A percentile compares a stretch with the other conserved stretches of the same genome.
Evolutionary conservation across 495 filamentous ascomycete genomes (phyloP).

Genomic region (Clavariopsis aquatica): DNA sequence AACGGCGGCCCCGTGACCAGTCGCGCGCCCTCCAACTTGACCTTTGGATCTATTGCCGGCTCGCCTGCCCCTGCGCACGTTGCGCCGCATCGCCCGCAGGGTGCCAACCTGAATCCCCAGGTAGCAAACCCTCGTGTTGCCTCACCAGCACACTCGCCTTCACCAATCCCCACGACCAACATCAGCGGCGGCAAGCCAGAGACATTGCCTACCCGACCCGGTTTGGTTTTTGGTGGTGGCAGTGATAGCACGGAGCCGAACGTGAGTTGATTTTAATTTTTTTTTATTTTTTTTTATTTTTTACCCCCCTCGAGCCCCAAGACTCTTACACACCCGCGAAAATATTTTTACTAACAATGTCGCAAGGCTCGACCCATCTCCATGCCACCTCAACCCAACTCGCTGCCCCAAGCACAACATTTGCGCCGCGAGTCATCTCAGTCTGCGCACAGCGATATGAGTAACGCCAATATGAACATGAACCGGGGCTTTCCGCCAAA

Average conservation of each 20-base stretch:
- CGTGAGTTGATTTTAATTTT: too few species aligned
- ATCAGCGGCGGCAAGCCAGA: conserved; percentile 58
- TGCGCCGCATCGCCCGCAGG: conserved; percentile 54
- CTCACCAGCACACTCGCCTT: conserved; percentile 72
- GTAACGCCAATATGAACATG: conserved; percentile 56
- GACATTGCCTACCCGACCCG: conserved; percentile 62
- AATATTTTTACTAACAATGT: conserved; percentile 8
- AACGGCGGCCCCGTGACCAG: conserved; percentile 70
- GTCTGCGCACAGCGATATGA: conserved; percentile 75
- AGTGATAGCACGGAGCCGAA: conserved; percentile 59
- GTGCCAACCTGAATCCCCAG: conserved; percentile 57
- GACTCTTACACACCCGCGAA: conserved; percentile 32
- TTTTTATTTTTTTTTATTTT: too few species aligned
- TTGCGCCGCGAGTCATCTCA: conserved; percentile 80
- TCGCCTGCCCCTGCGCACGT: conserved; percentile 70
- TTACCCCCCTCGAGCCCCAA: background rate
- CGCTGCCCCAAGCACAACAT: conserved; percentile 67
- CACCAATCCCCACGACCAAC: conserved; percentile 67
- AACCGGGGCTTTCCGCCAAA: conserved; percentile 45
- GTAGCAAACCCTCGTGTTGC: conserved; percentile 53
- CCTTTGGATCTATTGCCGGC: conserved; percentile 69
- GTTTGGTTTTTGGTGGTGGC: conserved; percentile 77
- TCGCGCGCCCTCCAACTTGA: conserved; percentile 57
- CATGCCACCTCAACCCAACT: conserved; percentile 60
- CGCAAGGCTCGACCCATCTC: conserved; percentile 60